Conservation (phyloP, 805 yeast species). For the Candida sanyiensis region DNA sequence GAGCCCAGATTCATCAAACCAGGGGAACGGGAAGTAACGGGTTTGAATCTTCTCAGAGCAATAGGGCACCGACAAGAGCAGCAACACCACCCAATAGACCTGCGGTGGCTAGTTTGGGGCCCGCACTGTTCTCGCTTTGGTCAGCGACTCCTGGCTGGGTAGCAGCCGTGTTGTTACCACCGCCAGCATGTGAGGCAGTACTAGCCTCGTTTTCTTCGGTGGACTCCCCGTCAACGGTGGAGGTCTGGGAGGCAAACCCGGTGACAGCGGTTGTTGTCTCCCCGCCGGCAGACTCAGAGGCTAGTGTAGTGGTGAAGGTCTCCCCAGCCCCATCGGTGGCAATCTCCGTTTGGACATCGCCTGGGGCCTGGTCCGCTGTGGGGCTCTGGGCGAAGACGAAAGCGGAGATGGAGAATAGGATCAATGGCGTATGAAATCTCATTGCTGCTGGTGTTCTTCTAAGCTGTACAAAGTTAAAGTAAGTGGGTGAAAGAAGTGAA, state of each 20-base stretch:
- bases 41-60: slow-evolving; percentile 5
- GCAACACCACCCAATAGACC: slow-evolving; percentile 8
- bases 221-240: slow-evolving; percentile 17
- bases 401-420: slow-evolving; percentile 10
- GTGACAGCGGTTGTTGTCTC: slow-evolving; percentile 21
- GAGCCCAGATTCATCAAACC: neutral
- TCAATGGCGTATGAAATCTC: slow-evolving; percentile 8
- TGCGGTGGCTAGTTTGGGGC: neutral
- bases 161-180: slow-evolving; percentile 11
- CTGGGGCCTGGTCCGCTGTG: slow-evolving; percentile 22
- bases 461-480: no score
- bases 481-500: no score
- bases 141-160: slow-evolving; percentile 39
- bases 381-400: slow-evolving; percentile 22
- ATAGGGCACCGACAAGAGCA: slow-evolving; percentile 11
- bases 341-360: neutral
- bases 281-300: slow-evolving; percentile 13
- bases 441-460: no score
- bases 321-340: slow-evolving; percentile 23
- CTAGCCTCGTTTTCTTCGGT: slow-evolving; percentile 27
- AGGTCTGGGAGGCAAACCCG: slow-evolving; percentile 23
- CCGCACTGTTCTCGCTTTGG: slow-evolving; percentile 13
- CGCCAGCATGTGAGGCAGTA: slow-evolving; percentile 22
- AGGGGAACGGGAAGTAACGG: neutral
- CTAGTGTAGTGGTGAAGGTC: slow-evolving; percentile 9